Conservation (phyloP, 148 eudicot species). For the Rhododendron simsii region DNA sequence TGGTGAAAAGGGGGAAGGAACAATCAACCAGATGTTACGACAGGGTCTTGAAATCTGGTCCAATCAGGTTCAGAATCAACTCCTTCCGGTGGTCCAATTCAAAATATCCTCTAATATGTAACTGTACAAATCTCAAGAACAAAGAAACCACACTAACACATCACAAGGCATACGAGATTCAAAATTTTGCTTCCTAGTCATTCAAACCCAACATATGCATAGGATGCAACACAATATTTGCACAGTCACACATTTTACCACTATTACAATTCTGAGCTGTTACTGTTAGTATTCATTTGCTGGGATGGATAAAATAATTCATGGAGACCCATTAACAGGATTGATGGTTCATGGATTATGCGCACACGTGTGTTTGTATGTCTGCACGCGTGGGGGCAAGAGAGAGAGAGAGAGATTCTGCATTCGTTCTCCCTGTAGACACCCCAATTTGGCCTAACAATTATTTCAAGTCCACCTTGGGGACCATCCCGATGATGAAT, state of each 20-base stretch:
- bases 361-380: neutral
- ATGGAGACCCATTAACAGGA: neutral
- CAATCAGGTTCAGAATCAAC: slow-evolving; percentile 1
- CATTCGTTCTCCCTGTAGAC: no score
- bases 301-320: neutral
- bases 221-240: neutral
- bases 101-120: neutral
- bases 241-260: neutral
- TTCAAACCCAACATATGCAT: neutral
- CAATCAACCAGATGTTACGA: neutral
- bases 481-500: no score
- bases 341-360: neutral
- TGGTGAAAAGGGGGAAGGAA: neutral
- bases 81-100: neutral
- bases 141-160: neutral
- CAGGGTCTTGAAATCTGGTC: neutral
- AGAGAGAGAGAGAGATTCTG: neutral
- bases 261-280: neutral
- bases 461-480: no score
- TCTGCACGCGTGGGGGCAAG: neutral
- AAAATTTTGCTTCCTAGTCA: neutral
- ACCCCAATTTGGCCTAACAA: no score
- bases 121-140: neutral
- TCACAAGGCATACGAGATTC: neutral
- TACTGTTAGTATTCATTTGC: neutral